Evolutionary conservation across 768 basidiomycete species (phyloP).

Genomic region (Termitomyces sp.): DNA sequence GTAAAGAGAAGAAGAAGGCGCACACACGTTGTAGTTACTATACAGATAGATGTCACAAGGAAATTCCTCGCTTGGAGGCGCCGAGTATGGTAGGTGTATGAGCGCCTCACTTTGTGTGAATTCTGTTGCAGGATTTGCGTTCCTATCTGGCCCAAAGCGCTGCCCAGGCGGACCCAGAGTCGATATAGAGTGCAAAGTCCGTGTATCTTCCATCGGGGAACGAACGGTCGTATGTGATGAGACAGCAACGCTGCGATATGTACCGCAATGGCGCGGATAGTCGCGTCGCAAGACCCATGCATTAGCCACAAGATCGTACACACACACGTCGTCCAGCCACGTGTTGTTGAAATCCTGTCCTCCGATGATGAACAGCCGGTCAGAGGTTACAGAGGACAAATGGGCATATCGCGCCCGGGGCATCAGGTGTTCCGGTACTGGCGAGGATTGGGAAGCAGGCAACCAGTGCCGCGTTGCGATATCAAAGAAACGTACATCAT

Average conservation of each 20-base stretch:
- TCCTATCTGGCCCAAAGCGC: slow-evolving; percentile 50
- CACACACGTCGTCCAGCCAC: slow-evolving; percentile 91
- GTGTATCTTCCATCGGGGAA: slow-evolving; percentile 57
- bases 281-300: slow-evolving; percentile 77
- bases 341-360: slow-evolving; percentile 92
- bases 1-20: background rate
- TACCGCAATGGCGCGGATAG: slow-evolving; percentile 92
- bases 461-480: slow-evolving; percentile 69
- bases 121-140: slow-evolving; percentile 34
- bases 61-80: slow-evolving; percentile 62
- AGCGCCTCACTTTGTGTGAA: slow-evolving; percentile 55
- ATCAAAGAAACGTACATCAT: slow-evolving; percentile 90
- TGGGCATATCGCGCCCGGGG: slow-evolving; percentile 94
- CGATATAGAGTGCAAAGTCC: slow-evolving; percentile 32
- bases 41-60: slow-evolving; percentile 89
- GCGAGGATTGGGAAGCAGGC: slow-evolving; percentile 35
- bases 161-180: slow-evolving; percentile 50
- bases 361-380: slow-evolving; percentile 86
- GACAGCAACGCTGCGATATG: slow-evolving; percentile 91
- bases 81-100: slow-evolving; percentile 73
- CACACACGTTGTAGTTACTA: slow-evolving; percentile 89
- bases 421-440: slow-evolving; percentile 40
- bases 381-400: slow-evolving; percentile 80
- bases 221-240: slow-evolving; percentile 66
- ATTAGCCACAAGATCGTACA: slow-evolving; percentile 71